Evolutionary conservation across 305 asterid species (phyloP).

Genomic region (Euphrasia arctica): DNA sequence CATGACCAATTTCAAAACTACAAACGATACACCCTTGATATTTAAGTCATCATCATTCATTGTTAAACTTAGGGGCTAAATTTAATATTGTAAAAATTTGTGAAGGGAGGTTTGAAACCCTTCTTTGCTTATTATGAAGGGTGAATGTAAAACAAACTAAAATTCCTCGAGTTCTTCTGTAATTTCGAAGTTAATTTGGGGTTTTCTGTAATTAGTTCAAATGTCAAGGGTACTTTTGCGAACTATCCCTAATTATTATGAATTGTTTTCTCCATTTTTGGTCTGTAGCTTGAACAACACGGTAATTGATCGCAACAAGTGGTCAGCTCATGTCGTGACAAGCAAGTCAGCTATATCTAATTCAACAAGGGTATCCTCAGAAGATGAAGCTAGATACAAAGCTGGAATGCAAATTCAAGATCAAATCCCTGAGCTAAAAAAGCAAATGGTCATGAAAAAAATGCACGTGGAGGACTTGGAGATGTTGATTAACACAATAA

Average conservation of each 20-base stretch:
- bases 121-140: neutral
- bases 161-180: neutral
- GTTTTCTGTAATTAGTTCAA: too few species aligned
- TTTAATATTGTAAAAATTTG: neutral
- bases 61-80: neutral
- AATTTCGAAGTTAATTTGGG: neutral
- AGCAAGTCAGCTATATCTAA: slow-evolving; percentile 22
- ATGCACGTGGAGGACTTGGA: slow-evolving; percentile 31
- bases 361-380: slow-evolving; percentile 17
- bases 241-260: neutral
- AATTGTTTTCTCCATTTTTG: slow-evolving; percentile 7
- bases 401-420: slow-evolving; percentile 24
- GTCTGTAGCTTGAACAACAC: slow-evolving; percentile 36
- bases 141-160: neutral
- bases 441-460: neutral
- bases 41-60: neutral
- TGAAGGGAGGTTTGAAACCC: neutral
- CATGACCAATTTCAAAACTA: neutral
- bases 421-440: slow-evolving; percentile 18
- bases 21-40: neutral
- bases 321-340: slow-evolving; percentile 34
- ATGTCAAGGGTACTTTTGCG: too few species aligned
- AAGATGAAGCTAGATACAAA: slow-evolving; percentile 28
- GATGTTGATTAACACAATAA: slow-evolving; percentile 26
- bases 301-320: slow-evolving; percentile 25